Conservation (phyloP, 176 grass and related monocot genomes). For the Zizania latifolia region DNA sequence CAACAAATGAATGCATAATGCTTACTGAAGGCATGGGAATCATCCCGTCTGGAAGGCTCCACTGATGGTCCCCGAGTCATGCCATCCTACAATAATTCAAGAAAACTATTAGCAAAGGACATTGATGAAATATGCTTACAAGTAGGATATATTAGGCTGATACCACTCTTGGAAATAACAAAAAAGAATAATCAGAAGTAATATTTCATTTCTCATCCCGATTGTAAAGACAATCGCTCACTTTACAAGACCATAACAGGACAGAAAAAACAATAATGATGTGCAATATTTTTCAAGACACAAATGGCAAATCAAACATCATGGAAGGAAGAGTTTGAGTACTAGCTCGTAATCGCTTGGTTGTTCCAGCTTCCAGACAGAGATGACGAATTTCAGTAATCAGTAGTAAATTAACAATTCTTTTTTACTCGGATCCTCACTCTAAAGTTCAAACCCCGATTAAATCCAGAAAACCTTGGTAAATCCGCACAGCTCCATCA, state of each 20-base stretch:
- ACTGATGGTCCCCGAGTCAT: not conserved
- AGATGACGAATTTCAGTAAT: not conserved
- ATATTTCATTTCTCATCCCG: not conserved
- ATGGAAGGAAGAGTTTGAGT: not conserved
- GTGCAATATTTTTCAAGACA: not conserved
- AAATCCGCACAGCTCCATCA: not conserved
- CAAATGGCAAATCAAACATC: not conserved
- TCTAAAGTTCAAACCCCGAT: not conserved
- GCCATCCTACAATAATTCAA: conserved; percentile 21
- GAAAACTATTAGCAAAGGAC: not conserved
- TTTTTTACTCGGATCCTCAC: not conserved
- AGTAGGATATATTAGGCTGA: not conserved
- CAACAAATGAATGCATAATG: conserved; percentile 14
- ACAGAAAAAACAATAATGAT: not conserved
- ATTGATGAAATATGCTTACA: not conserved
- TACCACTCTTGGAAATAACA: not conserved
- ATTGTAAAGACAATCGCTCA: not conserved
- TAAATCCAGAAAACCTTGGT: not conserved
- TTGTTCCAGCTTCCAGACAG: not conserved
- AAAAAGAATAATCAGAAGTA: not conserved
- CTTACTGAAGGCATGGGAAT: conserved; percentile 23
- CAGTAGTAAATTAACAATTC: not conserved
- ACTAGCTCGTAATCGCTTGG: too few species aligned
- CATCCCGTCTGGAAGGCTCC: not conserved
- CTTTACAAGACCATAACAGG: not conserved